Evolutionary conservation across 169 alveolate species (phyloP), one percentile per base, ranked within the genome.

Genomic region (Cryptosporidium meleagridis): DNA sequence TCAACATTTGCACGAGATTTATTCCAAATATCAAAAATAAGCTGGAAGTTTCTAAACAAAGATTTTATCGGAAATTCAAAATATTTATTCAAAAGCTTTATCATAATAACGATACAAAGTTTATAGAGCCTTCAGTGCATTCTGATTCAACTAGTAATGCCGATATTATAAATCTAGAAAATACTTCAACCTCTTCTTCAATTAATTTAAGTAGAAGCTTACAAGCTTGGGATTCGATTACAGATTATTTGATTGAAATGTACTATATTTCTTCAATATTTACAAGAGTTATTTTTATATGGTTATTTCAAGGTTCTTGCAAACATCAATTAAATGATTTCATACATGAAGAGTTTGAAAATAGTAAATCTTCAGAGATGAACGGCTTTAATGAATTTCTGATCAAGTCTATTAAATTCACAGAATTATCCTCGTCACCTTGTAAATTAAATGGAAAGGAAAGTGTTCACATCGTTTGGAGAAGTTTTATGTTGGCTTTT

Each of bases 181-280:
- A 26, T 55, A 55, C 35, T 26, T 4, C 67, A 23, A 37, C 67
- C 5, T 55, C 67, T 26, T 55, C 67, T 29, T 10, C 62, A 1
- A 59, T 59, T 7, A 73, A 55, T 58, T n/a, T 80, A 61, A 65
- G 75, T 29, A 80, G 89, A 65, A 62, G 29, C 31, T 16, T 48
- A 8, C 80, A 80, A 39, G 53, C 75, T 16, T 80, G 89, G 89
- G 75, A 80, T 21, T 45, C 37, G 10, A 62, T 80, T 7, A 48
- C 45, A 0, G 75, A 80, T 44, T 62, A 39, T 33, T 80, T 80
- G 45, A 29, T 80, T n/a, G 89, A 65, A 16, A 62, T 41, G 9
- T 62, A 61, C 44, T 62, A 80, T 65, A 18, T 80, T 0, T 61
- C 75, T 23, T 67, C 59, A 6, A 59, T 65, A 10, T 80, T 80